These are phyloP conservation scores for Diaporthe sp. DNA, from an alignment of 2,329 filamentous ascomycete genomes.

Conservation along the genomic window DNA sequence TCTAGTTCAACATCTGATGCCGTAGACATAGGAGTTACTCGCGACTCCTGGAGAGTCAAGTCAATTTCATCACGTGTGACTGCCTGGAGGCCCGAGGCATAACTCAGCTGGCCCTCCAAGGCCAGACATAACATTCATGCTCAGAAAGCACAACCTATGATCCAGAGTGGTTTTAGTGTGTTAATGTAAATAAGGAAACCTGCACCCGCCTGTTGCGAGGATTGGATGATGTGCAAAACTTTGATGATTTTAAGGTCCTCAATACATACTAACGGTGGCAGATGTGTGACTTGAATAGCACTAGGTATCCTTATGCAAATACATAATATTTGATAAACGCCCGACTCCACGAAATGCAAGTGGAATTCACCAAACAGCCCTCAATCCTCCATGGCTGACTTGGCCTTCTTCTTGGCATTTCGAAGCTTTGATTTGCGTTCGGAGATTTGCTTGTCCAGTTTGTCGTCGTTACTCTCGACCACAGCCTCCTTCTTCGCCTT, in stretches of 20 bases:
- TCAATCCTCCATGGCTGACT: slow-evolving; percentile 64
- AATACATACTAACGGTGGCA: not conserved
- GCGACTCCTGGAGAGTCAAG: not conserved
- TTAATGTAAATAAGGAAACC: not conserved
- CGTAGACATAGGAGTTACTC: not conserved
- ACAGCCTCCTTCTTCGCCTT: slow-evolving; percentile 46
- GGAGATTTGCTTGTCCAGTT: slow-evolving; percentile 71
- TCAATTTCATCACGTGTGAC: too few relatives aligned
- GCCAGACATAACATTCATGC: not conserved
- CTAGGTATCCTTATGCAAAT: slow-evolving; percentile 18
- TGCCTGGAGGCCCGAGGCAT: too few relatives aligned
- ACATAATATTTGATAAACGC: slow-evolving; percentile 28
- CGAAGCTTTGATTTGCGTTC: slow-evolving; percentile 70
- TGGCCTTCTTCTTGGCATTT: slow-evolving; percentile 72
- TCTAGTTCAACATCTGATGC: not conserved
- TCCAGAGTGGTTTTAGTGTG: not conserved
- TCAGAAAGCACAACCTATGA: not conserved
- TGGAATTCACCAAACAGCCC: slow-evolving; percentile 38
- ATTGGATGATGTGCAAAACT: not conserved
- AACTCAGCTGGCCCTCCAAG: not conserved
- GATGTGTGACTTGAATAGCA: not conserved
- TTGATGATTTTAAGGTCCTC: not conserved
- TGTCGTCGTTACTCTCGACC: slow-evolving; percentile 64
- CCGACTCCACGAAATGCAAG: slow-evolving; percentile 41
- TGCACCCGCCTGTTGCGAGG: not conserved